Evolutionary conservation across 805 yeast genomes (phyloP).

Genomic region (Ogataea nitratoaversa): DNA sequence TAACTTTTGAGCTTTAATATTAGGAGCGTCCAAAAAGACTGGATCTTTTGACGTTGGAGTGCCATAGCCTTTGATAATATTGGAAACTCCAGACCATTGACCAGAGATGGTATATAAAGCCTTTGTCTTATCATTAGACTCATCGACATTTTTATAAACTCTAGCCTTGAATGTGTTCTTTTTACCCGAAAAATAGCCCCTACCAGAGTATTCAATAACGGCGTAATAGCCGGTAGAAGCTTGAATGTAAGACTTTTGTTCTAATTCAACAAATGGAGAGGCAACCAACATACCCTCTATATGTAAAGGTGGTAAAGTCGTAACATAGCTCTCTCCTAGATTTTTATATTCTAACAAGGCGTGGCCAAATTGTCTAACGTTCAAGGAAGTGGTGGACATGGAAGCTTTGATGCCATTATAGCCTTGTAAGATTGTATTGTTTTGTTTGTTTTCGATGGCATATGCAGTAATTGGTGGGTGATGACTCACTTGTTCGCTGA

Average conservation of each 20-base stretch:
- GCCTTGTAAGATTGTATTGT: conserved; percentile 73
- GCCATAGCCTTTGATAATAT: conserved; percentile 52
- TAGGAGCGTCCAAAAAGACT: conserved; percentile 61
- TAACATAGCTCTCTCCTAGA: conserved; percentile 61
- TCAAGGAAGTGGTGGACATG: conserved; percentile 69
- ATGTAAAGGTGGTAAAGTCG: conserved; percentile 92
- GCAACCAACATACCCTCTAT: conserved; percentile 90
- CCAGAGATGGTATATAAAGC: conserved; percentile 80
- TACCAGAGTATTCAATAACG: conserved; percentile 76
- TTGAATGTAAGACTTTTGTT: conserved; percentile 82
- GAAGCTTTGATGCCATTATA: conserved; percentile 86
- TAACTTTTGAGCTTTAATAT: conserved; percentile 49
- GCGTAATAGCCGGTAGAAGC: conserved; percentile 73
- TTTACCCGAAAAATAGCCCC: conserved; percentile 94
- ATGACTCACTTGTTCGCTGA: conserved; percentile 93
- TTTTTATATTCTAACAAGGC: conserved; percentile 66
- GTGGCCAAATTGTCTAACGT: conserved; percentile 90
- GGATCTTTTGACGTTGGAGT: conserved; percentile 41
- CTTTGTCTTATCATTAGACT: conserved; percentile 46
- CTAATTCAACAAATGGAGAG: conserved; percentile 91
- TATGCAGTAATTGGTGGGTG: conserved; percentile 98
- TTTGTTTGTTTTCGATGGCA: conserved; percentile 67
- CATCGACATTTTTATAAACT: conserved; percentile 53
- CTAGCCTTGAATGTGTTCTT: conserved; percentile 90
- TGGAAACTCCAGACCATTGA: conserved; percentile 85